phyloP scores from a whole-genome alignment of 257 asterid genomes.

The Solanum tarapatanum region DNA sequence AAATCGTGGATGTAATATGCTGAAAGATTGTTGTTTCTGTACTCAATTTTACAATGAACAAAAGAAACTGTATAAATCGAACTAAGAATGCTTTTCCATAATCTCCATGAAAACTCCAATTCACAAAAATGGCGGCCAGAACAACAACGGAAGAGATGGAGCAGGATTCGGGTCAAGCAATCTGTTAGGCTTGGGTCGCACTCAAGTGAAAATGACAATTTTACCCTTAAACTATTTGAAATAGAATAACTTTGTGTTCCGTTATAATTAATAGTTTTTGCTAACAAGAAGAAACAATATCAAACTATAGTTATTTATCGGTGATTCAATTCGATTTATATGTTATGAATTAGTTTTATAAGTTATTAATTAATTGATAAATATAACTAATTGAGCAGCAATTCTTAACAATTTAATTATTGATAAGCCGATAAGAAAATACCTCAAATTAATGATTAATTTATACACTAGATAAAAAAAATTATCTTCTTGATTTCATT shows the following conservation, averaged over 20 bases:
- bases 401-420: too few species aligned
- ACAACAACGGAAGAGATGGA: not conserved
- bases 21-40: not conserved
- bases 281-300: not conserved
- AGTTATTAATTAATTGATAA: not conserved
- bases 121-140: not conserved
- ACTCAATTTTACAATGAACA: not conserved
- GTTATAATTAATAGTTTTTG: not conserved
- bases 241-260: not conserved
- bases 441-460: too few species aligned
- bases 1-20: not conserved
- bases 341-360: not conserved
- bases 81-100: not conserved
- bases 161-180: not conserved
- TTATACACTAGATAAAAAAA: not conserved
- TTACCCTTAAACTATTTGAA: not conserved
- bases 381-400: accelerated
- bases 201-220: accelerated
- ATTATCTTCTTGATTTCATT: not conserved
- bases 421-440: too few species aligned
- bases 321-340: not conserved
- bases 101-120: not conserved
- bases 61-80: not conserved
- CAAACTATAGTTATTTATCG: not conserved
- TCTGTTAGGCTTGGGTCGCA: not conserved